Evolutionary conservation across 768 basidiomycete species (phyloP).

Genomic region (Boletus subparvulus): DNA sequence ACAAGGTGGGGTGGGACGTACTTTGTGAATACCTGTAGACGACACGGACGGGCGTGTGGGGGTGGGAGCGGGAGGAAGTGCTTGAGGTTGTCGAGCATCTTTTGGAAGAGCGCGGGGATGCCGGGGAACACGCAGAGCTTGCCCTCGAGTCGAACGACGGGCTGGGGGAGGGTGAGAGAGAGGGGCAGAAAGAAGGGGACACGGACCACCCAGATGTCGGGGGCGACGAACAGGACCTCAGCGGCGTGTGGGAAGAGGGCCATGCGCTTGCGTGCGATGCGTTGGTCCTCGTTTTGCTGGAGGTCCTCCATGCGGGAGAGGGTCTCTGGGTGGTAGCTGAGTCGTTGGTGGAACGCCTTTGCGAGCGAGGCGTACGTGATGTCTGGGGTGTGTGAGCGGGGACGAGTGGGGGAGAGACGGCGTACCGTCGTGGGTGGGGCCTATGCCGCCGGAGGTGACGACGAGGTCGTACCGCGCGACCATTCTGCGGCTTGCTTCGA

Average conservation of each 20-base stretch:
- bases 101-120: constrained; percentile 81
- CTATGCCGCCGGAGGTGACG: constrained; percentile 88
- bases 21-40: constrained; percentile 85
- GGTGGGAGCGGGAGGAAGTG: constrained; percentile 82
- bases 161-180: constrained; percentile 42
- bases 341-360: constrained; percentile 72
- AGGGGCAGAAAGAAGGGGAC: fast-evolving
- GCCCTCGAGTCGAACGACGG: constrained; percentile 80
- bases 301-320: constrained; percentile 67
- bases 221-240: constrained; percentile 76
- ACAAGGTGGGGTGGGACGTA: constrained; percentile 33
- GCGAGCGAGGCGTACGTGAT: constrained; percentile 90
- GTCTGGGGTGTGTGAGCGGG: constrained; percentile 43
- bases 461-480: constrained; percentile 84
- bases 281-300: constrained; percentile 73
- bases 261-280: constrained; percentile 80
- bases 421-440: constrained; percentile 86
- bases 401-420: not conserved
- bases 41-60: constrained; percentile 63
- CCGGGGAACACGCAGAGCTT: constrained; percentile 93
- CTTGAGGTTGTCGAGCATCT: constrained; percentile 71
- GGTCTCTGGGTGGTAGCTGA: constrained; percentile 77
- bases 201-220: constrained; percentile 85
- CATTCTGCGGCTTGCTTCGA: constrained; percentile 84
- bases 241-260: constrained; percentile 80